Percentiles rank a stretch among this genome's conserved stretches.
Conservation (phyloP, 805 yeast species). For the Kodamaea kaohsiungensis region DNA sequence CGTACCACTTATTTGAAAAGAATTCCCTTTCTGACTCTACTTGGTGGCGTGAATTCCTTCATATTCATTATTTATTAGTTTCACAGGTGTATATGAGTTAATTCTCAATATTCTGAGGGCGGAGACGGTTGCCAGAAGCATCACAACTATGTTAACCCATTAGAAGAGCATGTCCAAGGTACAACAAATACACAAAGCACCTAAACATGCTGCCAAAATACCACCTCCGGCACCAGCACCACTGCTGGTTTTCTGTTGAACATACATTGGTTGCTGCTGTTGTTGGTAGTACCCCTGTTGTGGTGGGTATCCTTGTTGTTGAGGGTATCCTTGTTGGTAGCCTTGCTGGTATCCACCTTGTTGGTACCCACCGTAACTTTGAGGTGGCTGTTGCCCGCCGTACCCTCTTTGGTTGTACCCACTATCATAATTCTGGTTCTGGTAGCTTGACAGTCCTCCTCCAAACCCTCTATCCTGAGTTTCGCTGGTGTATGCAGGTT, state of each 20-base stretch:
- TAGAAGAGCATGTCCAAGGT: slow-evolving; percentile 29
- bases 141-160: background rate
- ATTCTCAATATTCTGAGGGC: background rate
- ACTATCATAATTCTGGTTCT: slow-evolving; percentile 2
- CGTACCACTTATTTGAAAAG: background rate
- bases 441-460: slow-evolving; percentile 9
- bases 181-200: slow-evolving; percentile 43
- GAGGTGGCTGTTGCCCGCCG: slow-evolving; percentile 12
- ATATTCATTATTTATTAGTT: background rate
- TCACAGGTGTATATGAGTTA: background rate
- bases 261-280: slow-evolving; percentile 47
- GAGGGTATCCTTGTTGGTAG: slow-evolving; percentile 17
- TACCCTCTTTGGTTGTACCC: slow-evolving; percentile 15
- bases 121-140: background rate
- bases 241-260: slow-evolving; percentile 36
- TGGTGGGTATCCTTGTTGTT: slow-evolving; percentile 21
- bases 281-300: slow-evolving; percentile 38
- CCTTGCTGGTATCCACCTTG: slow-evolving; percentile 17
- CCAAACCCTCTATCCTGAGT: slow-evolving; percentile 22
- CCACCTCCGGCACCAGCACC: slow-evolving; percentile 26
- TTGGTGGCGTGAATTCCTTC: background rate
- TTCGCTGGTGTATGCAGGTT: slow-evolving; percentile 15
- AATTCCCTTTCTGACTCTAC: background rate
- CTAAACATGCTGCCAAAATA: slow-evolving; percentile 40
- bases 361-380: slow-evolving; percentile 23